These are phyloP conservation scores for Neonectria hederae DNA, from an alignment of 2,329 filamentous ascomycete species.

Conservation along the genomic window DNA sequence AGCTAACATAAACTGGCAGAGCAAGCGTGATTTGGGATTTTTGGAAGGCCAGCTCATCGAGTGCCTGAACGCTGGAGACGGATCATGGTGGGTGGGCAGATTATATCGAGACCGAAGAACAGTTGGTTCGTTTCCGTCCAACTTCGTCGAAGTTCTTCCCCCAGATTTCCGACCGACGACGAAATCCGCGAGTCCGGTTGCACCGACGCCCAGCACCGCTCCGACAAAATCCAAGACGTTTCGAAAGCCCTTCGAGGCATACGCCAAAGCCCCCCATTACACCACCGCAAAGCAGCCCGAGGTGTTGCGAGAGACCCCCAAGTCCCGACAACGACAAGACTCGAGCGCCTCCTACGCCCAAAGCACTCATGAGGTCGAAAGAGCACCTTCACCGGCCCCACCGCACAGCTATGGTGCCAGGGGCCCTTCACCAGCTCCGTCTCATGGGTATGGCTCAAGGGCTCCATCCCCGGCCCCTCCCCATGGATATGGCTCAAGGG, in stretches of 20 bases:
- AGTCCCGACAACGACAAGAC: constrained; percentile 50
- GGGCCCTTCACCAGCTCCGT: constrained; percentile 51
- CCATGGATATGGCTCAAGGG: constrained; percentile 45
- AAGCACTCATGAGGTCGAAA: constrained; percentile 33
- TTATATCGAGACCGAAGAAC: constrained; percentile 89
- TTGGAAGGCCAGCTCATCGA: constrained; percentile 96
- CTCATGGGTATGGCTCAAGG: constrained; percentile 42
- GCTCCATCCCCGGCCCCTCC: constrained; percentile 42
- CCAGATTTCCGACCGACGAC: constrained; percentile 83
- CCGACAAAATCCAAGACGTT: constrained; percentile 71
- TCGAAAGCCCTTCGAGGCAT: constrained; percentile 74
- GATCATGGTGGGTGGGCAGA: constrained; percentile 97
- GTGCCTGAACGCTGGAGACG: constrained; percentile 96
- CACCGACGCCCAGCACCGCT: constrained; percentile 62
- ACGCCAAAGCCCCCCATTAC: constrained; percentile 73
- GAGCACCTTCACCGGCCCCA: constrained; percentile 47
- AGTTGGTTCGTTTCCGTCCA: constrained; percentile 93
- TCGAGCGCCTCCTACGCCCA: constrained; percentile 51
- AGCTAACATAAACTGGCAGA: constrained; percentile 58
- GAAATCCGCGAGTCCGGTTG: constrained; percentile 68
- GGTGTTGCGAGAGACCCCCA: constrained; percentile 59
- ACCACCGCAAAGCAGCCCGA: constrained; percentile 70
- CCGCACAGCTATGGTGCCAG: constrained; percentile 46
- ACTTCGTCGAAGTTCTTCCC: constrained; percentile 92
- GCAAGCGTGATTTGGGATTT: constrained; percentile 93